Percentiles rank a stretch among this genome's conserved stretches.
phyloP scores from a whole-genome alignment of 257 asterid genomes.

The Jacaranda mimosifolia region DNA sequence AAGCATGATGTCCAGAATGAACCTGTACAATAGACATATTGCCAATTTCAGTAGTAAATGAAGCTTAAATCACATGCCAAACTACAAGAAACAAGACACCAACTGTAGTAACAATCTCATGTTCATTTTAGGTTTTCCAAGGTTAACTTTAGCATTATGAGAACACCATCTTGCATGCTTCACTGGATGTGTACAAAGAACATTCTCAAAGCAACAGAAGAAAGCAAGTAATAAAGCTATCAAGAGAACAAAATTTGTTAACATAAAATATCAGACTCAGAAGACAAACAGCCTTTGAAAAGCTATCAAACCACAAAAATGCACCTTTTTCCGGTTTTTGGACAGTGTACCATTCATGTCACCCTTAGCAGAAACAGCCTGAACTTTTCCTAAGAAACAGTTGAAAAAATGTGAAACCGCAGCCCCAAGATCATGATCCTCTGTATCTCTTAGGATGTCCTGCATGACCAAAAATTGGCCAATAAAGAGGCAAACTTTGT shows the following conservation, averaged over 20 bases:
- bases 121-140: constrained; percentile 23
- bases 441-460: constrained; percentile 84
- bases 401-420: constrained; percentile 82
- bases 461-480: constrained; percentile 44
- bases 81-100: background rate
- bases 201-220: background rate
- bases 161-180: constrained; percentile 7
- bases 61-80: constrained; percentile 9
- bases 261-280: background rate
- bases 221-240: background rate
- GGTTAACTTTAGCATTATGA: constrained; percentile 11
- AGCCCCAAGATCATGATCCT: constrained; percentile 83
- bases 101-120: constrained; percentile 13
- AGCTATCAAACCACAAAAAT: background rate
- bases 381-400: constrained; percentile 76
- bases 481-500: constrained; percentile 29
- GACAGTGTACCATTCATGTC: constrained; percentile 51
- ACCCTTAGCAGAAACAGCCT: constrained; percentile 54
- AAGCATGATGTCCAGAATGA: constrained; percentile 55
- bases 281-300: background rate
- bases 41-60: constrained; percentile 12
- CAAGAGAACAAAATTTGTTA: background rate
- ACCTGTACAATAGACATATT: constrained; percentile 55
- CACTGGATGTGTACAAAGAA: constrained; percentile 5
- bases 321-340: constrained; percentile 74